Evolutionary conservation across 2,329 filamentous ascomycete genomes (phyloP), one percentile per base, ranked within the genome.

Genomic region (Alternaria solani): DNA sequence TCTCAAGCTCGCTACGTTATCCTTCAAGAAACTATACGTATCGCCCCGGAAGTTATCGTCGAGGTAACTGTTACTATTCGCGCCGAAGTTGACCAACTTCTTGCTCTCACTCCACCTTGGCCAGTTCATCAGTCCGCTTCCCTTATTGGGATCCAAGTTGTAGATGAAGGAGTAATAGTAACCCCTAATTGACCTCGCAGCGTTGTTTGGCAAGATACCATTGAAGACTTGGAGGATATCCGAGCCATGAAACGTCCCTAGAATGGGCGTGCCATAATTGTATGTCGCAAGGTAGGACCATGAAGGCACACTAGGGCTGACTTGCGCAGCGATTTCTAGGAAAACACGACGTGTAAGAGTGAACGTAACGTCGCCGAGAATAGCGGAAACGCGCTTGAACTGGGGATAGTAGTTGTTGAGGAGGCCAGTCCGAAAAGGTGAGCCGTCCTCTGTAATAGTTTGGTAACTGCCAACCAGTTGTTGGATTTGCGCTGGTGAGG

Each of bases 231-330:
- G 87, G 4, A 92, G 66, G 1, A 94, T 68, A 66, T 94, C 91
- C 1, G 85, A 87, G 14, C 79, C 89, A 75, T 95, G 92, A 78
- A 92, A 91, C 0, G 91, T 94, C 18, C 92, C 92, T 0, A 94
- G 76, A 48, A 94, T 78, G 0, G 91, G 89, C 0, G 88, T 89
- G 9, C 89, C 89, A 72, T 89, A 87, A 80, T 90, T 78, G 78
- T 94, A 94, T 0, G 87, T 89, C 0, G 89, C 80, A 1, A 95
- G 84, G 78, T 93, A 95, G 0, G 89, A 92, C 91, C 91, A 95
- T 1, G 82, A 80, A 0, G 88, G 87, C 0, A 93, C 86, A 32
- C 77, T 67, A 0, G 88, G 88, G 63, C 87, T 83, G 12, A 81
- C 78, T 1, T 78, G 55, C 0, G 75, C 70, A 2, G 86, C 76